A percentile compares a stretch with the other conserved stretches of the same genome.
These are phyloP conservation scores for Actinidia polygama DNA, from an alignment of 179 eudicot species.

Conservation along the genomic window DNA sequence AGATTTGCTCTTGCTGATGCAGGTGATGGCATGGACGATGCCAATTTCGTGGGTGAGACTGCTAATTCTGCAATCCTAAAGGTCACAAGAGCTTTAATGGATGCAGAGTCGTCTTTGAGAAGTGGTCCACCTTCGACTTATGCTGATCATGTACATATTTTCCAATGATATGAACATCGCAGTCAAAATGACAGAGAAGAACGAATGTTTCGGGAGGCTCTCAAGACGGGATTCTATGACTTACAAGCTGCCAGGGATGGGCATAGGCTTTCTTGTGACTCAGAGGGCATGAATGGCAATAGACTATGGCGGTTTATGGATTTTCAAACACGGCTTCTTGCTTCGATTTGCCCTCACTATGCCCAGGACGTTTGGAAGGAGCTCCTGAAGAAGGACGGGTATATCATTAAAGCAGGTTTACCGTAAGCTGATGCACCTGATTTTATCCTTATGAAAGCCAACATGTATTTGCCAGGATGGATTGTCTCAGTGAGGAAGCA, in stretches of 20 bases:
- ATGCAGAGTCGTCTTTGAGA: conserved; percentile 71
- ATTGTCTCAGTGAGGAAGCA: conserved; percentile 78
- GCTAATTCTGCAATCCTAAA: conserved; percentile 89
- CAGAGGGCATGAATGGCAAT: conserved; percentile 72
- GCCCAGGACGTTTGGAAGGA: conserved; percentile 79
- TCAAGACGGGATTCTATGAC: conserved; percentile 87
- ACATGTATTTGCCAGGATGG: conserved; percentile 73
- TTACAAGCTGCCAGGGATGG: conserved; percentile 89
- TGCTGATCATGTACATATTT: conserved; percentile 68
- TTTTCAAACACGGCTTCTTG: conserved; percentile 74
- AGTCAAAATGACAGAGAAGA: conserved; percentile 63
- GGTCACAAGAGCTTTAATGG: conserved; percentile 84
- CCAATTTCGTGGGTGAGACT: conserved; percentile 88
- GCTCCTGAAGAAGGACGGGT: conserved; percentile 76
- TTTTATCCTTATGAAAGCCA: conserved; percentile 69
- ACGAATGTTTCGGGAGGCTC: conserved; percentile 90
- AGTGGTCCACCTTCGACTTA: conserved; percentile 61
- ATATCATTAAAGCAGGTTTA: conserved; percentile 76
- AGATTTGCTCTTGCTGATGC: conserved; percentile 91
- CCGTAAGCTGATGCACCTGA: conserved; percentile 69
- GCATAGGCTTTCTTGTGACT: conserved; percentile 80
- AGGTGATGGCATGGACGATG: conserved; percentile 96
- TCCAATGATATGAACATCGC: conserved; percentile 86
- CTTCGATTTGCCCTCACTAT: conserved; percentile 90
- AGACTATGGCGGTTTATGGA: conserved; percentile 76